Evolutionary conservation across 495 filamentous ascomycete genomes (phyloP), one percentile per base, ranked within the genome.

Genomic region (Schizothecium vesticola): DNA sequence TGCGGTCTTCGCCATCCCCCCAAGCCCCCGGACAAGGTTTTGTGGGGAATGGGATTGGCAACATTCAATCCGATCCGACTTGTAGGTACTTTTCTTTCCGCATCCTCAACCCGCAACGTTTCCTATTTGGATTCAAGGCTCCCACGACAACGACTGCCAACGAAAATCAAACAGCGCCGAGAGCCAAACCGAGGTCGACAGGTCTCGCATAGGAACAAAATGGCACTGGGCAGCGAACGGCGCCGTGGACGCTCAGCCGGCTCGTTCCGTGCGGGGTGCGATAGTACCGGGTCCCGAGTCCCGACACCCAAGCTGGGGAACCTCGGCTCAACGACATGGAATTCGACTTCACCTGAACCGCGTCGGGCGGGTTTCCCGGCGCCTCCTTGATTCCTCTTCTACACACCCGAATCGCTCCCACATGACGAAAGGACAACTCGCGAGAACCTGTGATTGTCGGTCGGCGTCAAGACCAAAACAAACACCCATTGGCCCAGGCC

Each of bases 251-350:
- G 7, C 33, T 23, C 21, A 8, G 61, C 56, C 63, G 63, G 63
- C 13, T 65, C 36, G 19, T 64, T 64, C 63, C 63, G 63, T 65
- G 63, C 63, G 63, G 63, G 63, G 63, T 58, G 43, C 43, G 16
- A n/a, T 19, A n/a, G 16, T 24, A 55, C 55, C 63, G 63, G 63
- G 63, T 10, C 19, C 56, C 51, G 19, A 51, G 16, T 51, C 19
- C 43, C 43, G 43, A 51, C 43, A 6, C 43, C 43, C 43, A 51
- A 51, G 43, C 43, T 51, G 24, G n/a, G n/a, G 55, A 65, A 55
- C 63, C 63, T 65, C 63, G 63, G 63, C 63, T 65, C 63, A 58
- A 58, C 23, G 43, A 51, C 43, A 7, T 51, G 43, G 19, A 51
- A 19, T 51, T 19, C 43, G 43, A 51, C 43, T 51, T 51, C 43